These are phyloP conservation scores for Vanderwaltozyma tropicalis DNA, from an alignment of 805 yeast species.

Conservation along the genomic window DNA sequence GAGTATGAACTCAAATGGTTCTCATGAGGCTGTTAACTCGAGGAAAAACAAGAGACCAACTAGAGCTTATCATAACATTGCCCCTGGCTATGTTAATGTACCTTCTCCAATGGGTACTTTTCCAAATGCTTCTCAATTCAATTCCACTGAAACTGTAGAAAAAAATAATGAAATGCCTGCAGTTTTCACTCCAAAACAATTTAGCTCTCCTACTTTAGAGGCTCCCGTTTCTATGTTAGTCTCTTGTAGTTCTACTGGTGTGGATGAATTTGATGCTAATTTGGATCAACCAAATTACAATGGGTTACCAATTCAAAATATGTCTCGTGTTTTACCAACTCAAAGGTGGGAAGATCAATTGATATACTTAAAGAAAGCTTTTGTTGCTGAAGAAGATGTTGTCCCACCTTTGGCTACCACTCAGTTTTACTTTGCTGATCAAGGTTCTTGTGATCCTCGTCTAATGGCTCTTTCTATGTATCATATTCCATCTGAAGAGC, in stretches of 20 bases:
- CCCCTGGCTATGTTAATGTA: not conserved
- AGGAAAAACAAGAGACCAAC: slow-evolving; percentile 22
- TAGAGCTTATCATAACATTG: slow-evolving; percentile 22
- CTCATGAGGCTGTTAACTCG: too few species aligned
- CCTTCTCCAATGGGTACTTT: slow-evolving; percentile 3
- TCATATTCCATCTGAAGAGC: slow-evolving; percentile 67
- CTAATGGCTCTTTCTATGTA: slow-evolving; percentile 72
- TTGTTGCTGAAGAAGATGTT: slow-evolving; percentile 65
- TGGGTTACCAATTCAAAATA: slow-evolving; percentile 6
- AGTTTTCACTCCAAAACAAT: slow-evolving; percentile 8
- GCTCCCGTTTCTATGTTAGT: slow-evolving; percentile 5
- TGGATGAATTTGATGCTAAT: slow-evolving; percentile 1
- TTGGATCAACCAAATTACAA: slow-evolving; percentile 2
- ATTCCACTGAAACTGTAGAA: not conserved
- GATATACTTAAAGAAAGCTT: slow-evolving; percentile 34
- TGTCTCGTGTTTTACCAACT: slow-evolving; percentile 23
- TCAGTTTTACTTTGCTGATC: slow-evolving; percentile 60
- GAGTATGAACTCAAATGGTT: too few species aligned
- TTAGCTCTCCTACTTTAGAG: slow-evolving; percentile 7
- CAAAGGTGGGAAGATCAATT: slow-evolving; percentile 30
- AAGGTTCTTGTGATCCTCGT: slow-evolving; percentile 76
- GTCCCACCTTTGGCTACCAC: slow-evolving; percentile 79
- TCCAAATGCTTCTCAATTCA: slow-evolving; percentile 2
- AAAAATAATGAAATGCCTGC: not conserved
- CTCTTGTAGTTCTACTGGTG: not conserved